Base-by-base conservation (phyloP, 208 protist species). In the Leishmania lainsoni region DNA sequence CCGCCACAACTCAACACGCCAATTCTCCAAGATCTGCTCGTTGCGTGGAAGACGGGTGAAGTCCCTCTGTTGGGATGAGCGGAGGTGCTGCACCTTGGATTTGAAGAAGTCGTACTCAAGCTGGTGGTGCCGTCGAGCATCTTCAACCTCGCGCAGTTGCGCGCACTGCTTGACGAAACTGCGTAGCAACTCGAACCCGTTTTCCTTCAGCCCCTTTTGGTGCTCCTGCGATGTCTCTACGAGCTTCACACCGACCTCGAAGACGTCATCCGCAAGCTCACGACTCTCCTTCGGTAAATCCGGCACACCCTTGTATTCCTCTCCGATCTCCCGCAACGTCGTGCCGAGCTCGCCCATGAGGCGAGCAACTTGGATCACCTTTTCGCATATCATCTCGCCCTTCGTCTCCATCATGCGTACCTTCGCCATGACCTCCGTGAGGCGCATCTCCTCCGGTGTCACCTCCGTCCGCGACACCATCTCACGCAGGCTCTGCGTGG, bases 21-120 rank as follows among this genome's bases (percentile, higher is more conserved):
- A 95, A 74, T 86, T 91, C 66, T 97, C 87, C 49, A 97, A 74
- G 8, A 85, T 91, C 61, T 91, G 88, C 77, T 95, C 92, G 81
- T 97, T 97, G 66, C 93, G 90, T 42, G 87, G 89, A 59, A 97
- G 86, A 8, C 93, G 93, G 1, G 88, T 87, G 70, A 82, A 84
- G 83, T 97, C 93, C 59, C 89, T 90, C 32, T 89, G 90, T 22
- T 89, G 85, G 12, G 69, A 79, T 9, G 76, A 32, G 48, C 90
- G 89, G 61, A 97, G 85, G 6, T 89, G 65, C 29, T 93, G 66
- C 54, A 97, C 92, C 76, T 97, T 97, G 22, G 81, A 22, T 54
- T 88, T 89, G 81, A 95, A 95, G 80, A 95, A 97, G 81, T 95
- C 91, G 78, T 95, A 89, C 85, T 97, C 92, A 10, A 97, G 84